Conservation (phyloP, 2,329 filamentous ascomycete genomes). For the Penicillium sp. region DNA sequence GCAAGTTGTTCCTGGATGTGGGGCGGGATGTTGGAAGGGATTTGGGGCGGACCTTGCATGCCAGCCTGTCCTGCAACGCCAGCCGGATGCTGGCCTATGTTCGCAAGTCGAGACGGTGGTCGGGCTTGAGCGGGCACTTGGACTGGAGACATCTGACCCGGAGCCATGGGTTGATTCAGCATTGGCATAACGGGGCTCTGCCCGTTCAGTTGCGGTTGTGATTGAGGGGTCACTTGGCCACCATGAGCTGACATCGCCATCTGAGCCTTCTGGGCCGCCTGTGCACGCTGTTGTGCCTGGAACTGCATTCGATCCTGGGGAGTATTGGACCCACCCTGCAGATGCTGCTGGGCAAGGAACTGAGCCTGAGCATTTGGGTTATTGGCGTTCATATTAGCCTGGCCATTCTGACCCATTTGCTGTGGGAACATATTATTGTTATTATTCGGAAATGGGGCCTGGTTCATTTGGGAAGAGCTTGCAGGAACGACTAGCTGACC, state of each 20-base stretch:
- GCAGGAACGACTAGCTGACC: conserved; percentile 64
- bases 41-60: conserved; percentile 34
- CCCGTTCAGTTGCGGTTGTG: conserved; percentile 40
- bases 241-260: conserved; percentile 47
- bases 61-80: conserved; percentile 29
- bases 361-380: conserved; percentile 38
- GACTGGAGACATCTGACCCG: conserved; percentile 39
- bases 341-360: conserved; percentile 39
- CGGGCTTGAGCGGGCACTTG: conserved; percentile 35
- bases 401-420: conserved; percentile 40
- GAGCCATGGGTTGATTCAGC: conserved; percentile 44
- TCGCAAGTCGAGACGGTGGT: conserved; percentile 34
- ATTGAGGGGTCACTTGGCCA: conserved; percentile 44
- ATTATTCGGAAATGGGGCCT: conserved; percentile 36
- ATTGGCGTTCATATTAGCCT: conserved; percentile 37
- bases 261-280: conserved; percentile 47
- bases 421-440: conserved; percentile 45
- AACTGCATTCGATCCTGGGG: conserved; percentile 44
- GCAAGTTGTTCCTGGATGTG: conserved; percentile 35
- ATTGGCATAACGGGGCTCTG: conserved; percentile 43
- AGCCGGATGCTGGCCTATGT: conserved; percentile 32
- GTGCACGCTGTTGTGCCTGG: conserved; percentile 37
- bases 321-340: conserved; percentile 43
- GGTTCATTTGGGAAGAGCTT: conserved; percentile 54
- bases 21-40: conserved; percentile 37